Percentiles rank a stretch among this genome's conserved stretches.
phyloP scores from a whole-genome alignment of 2,329 filamentous ascomycete genomes.

The Parastagonospora avenae region DNA sequence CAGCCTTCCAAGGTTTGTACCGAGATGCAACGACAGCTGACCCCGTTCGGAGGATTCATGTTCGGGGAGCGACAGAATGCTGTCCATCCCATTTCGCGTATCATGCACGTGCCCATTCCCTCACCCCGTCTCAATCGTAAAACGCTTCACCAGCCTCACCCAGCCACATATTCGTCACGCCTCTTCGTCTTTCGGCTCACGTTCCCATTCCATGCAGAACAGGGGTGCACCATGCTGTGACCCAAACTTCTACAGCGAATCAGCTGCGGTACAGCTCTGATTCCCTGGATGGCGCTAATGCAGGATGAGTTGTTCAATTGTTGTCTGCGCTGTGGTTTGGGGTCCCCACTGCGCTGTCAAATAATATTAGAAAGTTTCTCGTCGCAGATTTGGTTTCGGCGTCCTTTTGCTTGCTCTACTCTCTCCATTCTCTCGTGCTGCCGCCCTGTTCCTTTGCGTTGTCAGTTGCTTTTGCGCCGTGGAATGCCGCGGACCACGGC shows the following conservation, averaged over 20 bases:
- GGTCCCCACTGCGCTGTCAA: constrained; percentile 29
- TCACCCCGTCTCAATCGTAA: too few relatives aligned
- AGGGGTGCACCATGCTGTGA: not conserved
- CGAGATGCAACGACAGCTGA: too few relatives aligned
- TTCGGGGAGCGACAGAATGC: too few relatives aligned
- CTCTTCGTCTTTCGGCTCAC: not conserved
- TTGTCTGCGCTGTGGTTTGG: constrained; percentile 19
- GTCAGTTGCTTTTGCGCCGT: not conserved
- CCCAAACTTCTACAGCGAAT: constrained; percentile 23
- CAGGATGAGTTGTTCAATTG: constrained; percentile 47
- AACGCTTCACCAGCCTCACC: too few relatives aligned
- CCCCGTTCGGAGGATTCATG: too few relatives aligned
- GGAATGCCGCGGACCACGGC: too few relatives aligned
- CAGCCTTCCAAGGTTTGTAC: too few relatives aligned
- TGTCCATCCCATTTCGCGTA: too few relatives aligned
- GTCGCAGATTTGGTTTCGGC: not conserved
- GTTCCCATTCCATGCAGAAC: not conserved
- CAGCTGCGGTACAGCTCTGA: constrained; percentile 11
- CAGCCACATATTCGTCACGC: too few relatives aligned
- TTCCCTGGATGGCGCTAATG: constrained; percentile 44
- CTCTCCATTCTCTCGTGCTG: not conserved
- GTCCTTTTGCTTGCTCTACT: not conserved
- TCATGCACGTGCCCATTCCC: too few relatives aligned
- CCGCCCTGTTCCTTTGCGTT: not conserved
- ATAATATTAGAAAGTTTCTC: constrained; percentile 24